phyloP scores from a whole-genome alignment of 2,329 filamentous ascomycete genomes.

The Pseudocercospora macadamiae region DNA sequence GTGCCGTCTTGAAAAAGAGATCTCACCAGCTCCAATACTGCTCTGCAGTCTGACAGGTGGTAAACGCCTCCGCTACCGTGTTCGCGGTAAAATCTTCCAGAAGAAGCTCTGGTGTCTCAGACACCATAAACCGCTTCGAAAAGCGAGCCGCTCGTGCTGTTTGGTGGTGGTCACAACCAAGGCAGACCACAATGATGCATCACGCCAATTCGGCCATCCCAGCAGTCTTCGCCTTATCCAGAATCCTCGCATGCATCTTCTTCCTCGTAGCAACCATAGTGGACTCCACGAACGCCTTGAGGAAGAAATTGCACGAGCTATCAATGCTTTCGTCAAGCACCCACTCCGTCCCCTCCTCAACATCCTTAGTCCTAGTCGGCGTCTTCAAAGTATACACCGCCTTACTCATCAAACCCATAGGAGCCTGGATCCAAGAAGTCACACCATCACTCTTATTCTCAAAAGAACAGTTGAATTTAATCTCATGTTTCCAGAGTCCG shows the following conservation, averaged over 20 bases:
- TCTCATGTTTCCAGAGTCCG: conserved; percentile 24
- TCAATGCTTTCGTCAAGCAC: conserved; percentile 9
- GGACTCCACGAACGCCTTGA: background rate
- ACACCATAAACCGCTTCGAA: too few species aligned
- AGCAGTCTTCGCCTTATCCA: conserved; percentile 1
- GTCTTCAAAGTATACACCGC: background rate
- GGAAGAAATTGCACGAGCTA: conserved; percentile 3
- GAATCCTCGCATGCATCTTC: conserved; percentile 5
- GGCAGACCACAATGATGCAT: background rate
- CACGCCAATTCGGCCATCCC: background rate
- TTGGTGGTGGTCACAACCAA: background rate
- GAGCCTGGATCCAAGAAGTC: background rate
- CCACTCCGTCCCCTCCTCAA: background rate
- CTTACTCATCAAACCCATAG: background rate
- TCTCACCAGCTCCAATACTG: too few species aligned
- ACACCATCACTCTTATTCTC: conserved; percentile 19
- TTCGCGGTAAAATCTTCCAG: too few species aligned
- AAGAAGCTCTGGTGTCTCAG: too few species aligned
- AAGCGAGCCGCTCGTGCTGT: too few species aligned
- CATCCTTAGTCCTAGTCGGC: background rate
- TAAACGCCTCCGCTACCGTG: too few species aligned
- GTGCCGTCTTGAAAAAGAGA: too few species aligned
- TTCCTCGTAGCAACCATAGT: background rate
- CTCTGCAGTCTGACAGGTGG: too few species aligned
- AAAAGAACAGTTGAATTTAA: conserved; percentile 23